phyloP scores from a whole-genome alignment of 1,284 basidiomycete genomes.

The Marasmius tenuissimus region DNA sequence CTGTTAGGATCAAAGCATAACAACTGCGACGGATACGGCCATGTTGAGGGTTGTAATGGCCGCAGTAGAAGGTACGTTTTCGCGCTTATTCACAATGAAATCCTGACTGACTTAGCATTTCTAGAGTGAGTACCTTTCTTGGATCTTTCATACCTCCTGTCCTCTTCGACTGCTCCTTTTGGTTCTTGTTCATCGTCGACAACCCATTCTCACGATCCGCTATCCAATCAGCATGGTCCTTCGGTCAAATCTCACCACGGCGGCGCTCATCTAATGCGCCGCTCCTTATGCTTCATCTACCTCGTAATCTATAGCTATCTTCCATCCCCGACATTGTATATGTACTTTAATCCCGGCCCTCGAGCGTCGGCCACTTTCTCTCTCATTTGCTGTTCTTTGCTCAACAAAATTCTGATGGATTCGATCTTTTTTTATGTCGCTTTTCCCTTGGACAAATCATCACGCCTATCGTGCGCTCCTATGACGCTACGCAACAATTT shows the following conservation, averaged over 20 bases:
- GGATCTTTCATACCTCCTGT: slow-evolving; percentile 17
- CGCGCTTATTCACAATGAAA: background rate
- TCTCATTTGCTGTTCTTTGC: background rate
- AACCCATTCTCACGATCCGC: slow-evolving; percentile 17
- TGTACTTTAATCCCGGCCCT: background rate
- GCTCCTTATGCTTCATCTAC: slow-evolving; percentile 11
- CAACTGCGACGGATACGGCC: slow-evolving; percentile 93
- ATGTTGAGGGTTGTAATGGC: slow-evolving; percentile 92
- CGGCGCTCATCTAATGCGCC: slow-evolving; percentile 50
- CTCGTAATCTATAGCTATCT: slow-evolving; percentile 18
- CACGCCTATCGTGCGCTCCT: background rate
- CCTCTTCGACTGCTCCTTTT: slow-evolving; percentile 21
- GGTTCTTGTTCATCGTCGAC: slow-evolving; percentile 8
- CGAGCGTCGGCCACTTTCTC: background rate
- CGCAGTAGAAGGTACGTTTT: slow-evolving; percentile 79
- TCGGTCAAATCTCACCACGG: slow-evolving; percentile 55
- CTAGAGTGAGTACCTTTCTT: slow-evolving; percentile 66
- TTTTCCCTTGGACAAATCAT: background rate
- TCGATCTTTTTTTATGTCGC: background rate
- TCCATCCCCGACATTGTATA: slow-evolving; percentile 1
- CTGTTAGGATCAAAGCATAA: slow-evolving; percentile 56
- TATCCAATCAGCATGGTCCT: slow-evolving; percentile 51
- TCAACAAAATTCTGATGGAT: background rate
- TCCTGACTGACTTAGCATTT: slow-evolving; percentile 15
- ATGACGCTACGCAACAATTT: background rate